These are phyloP conservation scores for Karstenula rhodostoma DNA, from an alignment of 2,329 filamentous ascomycete species.

Conservation along the genomic window DNA sequence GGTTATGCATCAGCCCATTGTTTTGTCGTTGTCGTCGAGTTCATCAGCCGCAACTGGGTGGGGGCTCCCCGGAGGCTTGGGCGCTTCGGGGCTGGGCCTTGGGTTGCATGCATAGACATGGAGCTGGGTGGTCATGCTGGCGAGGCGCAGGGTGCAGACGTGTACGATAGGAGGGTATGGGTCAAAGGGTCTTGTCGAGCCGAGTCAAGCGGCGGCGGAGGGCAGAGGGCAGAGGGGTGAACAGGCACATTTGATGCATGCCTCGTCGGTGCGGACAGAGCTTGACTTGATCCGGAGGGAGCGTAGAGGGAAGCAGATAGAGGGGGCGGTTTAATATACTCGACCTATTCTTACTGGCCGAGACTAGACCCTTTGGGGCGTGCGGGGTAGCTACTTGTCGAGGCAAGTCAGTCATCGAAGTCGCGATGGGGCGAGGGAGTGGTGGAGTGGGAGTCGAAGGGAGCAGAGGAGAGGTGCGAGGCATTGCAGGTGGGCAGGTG, in stretches of 20 bases:
- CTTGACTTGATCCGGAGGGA: neutral
- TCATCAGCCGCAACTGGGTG: slow-evolving; percentile 29
- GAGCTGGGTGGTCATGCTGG: slow-evolving; percentile 19
- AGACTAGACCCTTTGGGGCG: neutral
- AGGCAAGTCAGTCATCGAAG: too few species aligned
- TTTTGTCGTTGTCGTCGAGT: slow-evolving; percentile 33
- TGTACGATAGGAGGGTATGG: slow-evolving; percentile 32
- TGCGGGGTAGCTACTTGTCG: neutral
- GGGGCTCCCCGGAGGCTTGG: slow-evolving; percentile 21
- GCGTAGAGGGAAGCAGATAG: slow-evolving; percentile 7
- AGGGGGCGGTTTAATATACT: slow-evolving; percentile 22
- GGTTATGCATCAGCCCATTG: slow-evolving; percentile 33
- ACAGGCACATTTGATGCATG: neutral
- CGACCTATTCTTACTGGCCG: slow-evolving; percentile 12
- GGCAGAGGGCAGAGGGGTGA: neutral
- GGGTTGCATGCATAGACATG: slow-evolving; percentile 29
- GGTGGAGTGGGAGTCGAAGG: too few species aligned
- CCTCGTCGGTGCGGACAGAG: neutral
- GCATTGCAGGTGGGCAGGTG: neutral
- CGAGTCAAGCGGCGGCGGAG: neutral
- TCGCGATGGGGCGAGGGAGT: too few species aligned
- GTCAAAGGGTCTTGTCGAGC: too few species aligned
- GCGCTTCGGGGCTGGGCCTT: slow-evolving; percentile 18
- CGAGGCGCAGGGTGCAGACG: slow-evolving; percentile 13
- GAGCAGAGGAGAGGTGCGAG: too few species aligned